phyloP scores from a whole-genome alignment of 768 basidiomycete species.

The Lyophyllum shimeji region DNA sequence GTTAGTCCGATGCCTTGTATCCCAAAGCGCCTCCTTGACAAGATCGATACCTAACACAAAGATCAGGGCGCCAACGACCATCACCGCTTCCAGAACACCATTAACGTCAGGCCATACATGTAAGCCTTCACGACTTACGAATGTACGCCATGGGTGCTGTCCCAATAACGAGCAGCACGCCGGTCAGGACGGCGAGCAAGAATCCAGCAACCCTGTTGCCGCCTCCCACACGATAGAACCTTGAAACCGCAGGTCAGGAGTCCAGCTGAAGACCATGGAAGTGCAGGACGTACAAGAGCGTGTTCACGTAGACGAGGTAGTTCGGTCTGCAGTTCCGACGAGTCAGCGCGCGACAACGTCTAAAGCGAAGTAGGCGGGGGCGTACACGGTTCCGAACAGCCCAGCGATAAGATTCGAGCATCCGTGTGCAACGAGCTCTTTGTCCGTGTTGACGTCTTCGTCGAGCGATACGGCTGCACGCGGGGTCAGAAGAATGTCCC shows the following conservation, averaged over 20 bases:
- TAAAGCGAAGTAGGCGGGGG: conserved; percentile 5
- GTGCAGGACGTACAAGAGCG: conserved; percentile 52
- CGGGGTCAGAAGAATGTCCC: neutral
- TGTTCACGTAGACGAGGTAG: conserved; percentile 88
- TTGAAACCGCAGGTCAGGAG: conserved; percentile 18
- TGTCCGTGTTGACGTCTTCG: conserved; percentile 87
- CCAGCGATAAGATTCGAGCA: conserved; percentile 88
- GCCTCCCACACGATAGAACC: conserved; percentile 94
- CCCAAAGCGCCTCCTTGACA: conserved; percentile 95
- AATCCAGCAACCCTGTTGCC: conserved; percentile 81
- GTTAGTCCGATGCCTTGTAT: conserved; percentile 87
- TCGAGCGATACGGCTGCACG: conserved; percentile 78
- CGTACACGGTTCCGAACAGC: conserved; percentile 76
- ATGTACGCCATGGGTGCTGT: conserved; percentile 91
- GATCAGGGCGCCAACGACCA: conserved; percentile 90
- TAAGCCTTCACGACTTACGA: conserved; percentile 49
- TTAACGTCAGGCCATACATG: neutral
- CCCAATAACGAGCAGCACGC: conserved; percentile 72
- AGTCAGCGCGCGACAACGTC: neutral
- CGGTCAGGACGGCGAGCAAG: conserved; percentile 77
- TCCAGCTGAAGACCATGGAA: neutral
- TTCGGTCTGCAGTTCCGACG: conserved; percentile 54
- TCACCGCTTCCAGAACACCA: conserved; percentile 57
- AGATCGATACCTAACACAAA: conserved; percentile 94
- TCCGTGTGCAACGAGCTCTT: conserved; percentile 91